phyloP scores from a whole-genome alignment of 2,329 filamentous ascomycete genomes.

The Beauveria rudraprayagi region DNA sequence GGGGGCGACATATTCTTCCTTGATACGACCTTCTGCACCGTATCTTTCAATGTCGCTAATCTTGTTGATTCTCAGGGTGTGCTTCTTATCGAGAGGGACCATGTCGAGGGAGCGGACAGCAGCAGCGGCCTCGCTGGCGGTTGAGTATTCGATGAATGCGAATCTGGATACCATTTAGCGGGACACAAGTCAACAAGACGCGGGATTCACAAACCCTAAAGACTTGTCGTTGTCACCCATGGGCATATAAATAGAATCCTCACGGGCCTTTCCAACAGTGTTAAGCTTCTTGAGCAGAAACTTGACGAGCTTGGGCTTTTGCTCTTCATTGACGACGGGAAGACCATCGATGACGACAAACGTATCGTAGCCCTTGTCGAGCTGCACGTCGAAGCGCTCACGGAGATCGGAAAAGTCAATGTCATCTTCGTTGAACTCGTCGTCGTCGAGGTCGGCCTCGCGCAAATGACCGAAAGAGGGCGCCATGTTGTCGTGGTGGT shows the following conservation, averaged over 20 bases:
- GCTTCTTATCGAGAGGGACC: constrained; percentile 89
- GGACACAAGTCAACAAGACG: constrained; percentile 7
- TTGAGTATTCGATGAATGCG: constrained; percentile 94
- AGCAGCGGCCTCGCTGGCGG: constrained; percentile 78
- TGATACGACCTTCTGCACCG: constrained; percentile 84
- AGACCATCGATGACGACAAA: constrained; percentile 96
- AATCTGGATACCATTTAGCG: constrained; percentile 48
- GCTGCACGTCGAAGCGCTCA: constrained; percentile 90
- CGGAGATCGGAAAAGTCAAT: constrained; percentile 91
- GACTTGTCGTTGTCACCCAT: constrained; percentile 81
- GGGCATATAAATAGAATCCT: constrained; percentile 90
- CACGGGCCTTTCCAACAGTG: constrained; percentile 72
- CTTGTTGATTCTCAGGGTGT: constrained; percentile 94
- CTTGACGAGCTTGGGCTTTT: constrained; percentile 90
- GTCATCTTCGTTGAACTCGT: constrained; percentile 84
- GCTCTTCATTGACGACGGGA: constrained; percentile 79
- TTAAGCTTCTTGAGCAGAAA: constrained; percentile 92
- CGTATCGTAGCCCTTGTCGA: constrained; percentile 92
- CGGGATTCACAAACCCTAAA: constrained; percentile 51
- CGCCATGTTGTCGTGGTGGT: constrained; percentile 64
- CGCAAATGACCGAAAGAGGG: constrained; percentile 81
- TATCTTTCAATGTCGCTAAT: constrained; percentile 96
- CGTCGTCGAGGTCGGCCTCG: constrained; percentile 79
- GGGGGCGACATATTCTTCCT: constrained; percentile 81
- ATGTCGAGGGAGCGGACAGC: constrained; percentile 84